These are phyloP conservation scores for Ceratobasidium sp. DNA, from an alignment of 1,284 basidiomycete genomes.

Conservation along the genomic window DNA sequence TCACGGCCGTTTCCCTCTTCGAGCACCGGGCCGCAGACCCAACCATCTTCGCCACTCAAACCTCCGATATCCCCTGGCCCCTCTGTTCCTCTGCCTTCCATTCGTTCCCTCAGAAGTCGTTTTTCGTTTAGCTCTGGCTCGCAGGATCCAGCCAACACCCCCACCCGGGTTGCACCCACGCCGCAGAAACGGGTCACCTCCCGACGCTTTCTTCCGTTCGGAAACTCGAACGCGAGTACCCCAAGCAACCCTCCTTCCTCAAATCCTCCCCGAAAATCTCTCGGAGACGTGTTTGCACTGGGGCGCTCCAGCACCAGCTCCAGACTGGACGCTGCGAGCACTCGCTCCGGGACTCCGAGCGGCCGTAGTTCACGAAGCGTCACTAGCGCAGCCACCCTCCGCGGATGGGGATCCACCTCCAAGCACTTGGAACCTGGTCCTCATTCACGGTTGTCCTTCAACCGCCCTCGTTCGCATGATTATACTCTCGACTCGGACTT, in stretches of 20 bases:
- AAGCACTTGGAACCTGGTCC: background rate
- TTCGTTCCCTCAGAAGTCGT: conserved; percentile 34
- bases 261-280: conserved; percentile 20
- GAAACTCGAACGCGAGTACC: conserved; percentile 2
- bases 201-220: conserved; percentile 33
- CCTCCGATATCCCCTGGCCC: conserved; percentile 17
- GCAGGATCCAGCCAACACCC: conserved; percentile 1
- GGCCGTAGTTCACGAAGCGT: conserved; percentile 18
- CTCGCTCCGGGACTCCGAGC: conserved; percentile 21
- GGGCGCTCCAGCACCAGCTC: conserved; percentile 23
- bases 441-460: background rate
- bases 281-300: conserved; percentile 28
- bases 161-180: background rate
- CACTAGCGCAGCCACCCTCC: conserved; percentile 14
- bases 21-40: background rate
- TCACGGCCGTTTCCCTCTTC: conserved; percentile 2
- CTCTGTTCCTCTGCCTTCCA: conserved; percentile 34
- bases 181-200: conserved; percentile 23
- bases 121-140: conserved; percentile 22
- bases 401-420: background rate
- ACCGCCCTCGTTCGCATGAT: conserved; percentile 22
- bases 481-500: conserved; percentile 15
- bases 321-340: background rate
- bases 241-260: background rate
- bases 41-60: conserved; percentile 10